Base-by-base conservation (phyloP, 106 monocot genomes). In the Narthecium ossifragum region DNA sequence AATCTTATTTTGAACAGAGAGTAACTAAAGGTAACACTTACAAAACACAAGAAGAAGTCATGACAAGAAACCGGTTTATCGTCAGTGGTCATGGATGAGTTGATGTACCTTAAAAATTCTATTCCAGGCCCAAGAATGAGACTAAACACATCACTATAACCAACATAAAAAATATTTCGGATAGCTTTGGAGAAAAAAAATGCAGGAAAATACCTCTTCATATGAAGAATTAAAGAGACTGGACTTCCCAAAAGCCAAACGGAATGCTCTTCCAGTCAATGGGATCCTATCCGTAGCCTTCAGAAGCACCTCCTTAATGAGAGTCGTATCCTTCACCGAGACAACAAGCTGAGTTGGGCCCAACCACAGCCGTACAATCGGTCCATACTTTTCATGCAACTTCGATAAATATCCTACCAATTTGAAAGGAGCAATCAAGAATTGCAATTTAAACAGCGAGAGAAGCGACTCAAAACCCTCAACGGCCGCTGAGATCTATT, bases 261-360 rank as follows among this genome's bases (percentile, higher is more conserved):
- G 66, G 55, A 83, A 83, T 43, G 62, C 72, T 52, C 58, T 76
- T 31, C 73, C 75, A 23, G 66, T 66, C 59, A 83, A 63, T 30
- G 87, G 82, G 17, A 79, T 60, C 48, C 79, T 88, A 73, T 88
- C 79, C 30, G 79, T 54, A 5, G 73, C 83, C 62, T 65, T 73
- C 23, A 73, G 18, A 30, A 88, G 75, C 46, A 88, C 50, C 55
- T 88, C 77, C 41, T 79, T 73, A 32, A 88, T 77, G 23, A 75
- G 46, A 7, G 47, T 34, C 21, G 65, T 40, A 69, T 88, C 83
- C 63, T 70, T 83, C 59, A 88, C 76, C 31, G 88, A 88, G 7
- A 88, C 70, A 29, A 88, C 66, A 47, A 88, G 76, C 55, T 88
- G 69, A 24, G 73, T 79, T 11, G 88, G 88, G 46, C 83, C 68